Evolutionary conservation across 2,329 filamentous ascomycete species (phyloP), one percentile per base, ranked within the genome.

Genomic region (Ophidiomyces ophidiicola): DNA sequence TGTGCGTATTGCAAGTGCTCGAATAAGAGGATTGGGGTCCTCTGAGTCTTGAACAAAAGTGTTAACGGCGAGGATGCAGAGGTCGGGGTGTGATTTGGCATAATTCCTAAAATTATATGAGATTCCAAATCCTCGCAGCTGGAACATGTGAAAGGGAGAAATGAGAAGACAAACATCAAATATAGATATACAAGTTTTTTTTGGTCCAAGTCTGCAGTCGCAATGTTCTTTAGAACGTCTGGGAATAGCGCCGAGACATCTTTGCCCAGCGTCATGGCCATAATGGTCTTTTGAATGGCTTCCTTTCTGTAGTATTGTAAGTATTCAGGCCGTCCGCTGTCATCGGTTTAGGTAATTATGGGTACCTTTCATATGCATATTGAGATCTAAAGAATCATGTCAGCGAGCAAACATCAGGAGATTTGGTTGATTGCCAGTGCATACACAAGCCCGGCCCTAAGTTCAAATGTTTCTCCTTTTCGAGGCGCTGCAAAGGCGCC

Each of bases 151-250:
- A n/a, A n/a, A n/a, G n/a, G n/a, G 12, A 18, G 28, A 14, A 14
- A 25, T 29, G 33, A 5, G 7, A 24, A 18, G 11, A 60, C 77
- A 52, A 63, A 92, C 90, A 98, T 98, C 45, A 98, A 70, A 59
- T 98, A 98, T 33, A 98, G 71, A 58, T 98, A 98, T 12, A 98
- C 90, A 50, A 98, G 81, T 71, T 98, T 98, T 76, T 98, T 98
- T 70, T 98, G 90, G 60, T 98, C 90, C 47, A 98, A 67, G 56
- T 98, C 90, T 32, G 66, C 70, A 1, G 90, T 98, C 43, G 90
- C 90, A 62, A 98, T 98, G 58, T 98, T 98, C 73, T 98, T 98
- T 48, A 98, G 70, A 23, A 98, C 90, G 58, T 98, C 90, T 1
- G 90, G 90, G 60, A 98, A 98, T 48, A 98, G 69, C 41, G 87